Evolutionary conservation across 176 grass and related monocot species (phyloP), one percentile per base, ranked within the genome.

Genomic region (Eleusine coracana): DNA sequence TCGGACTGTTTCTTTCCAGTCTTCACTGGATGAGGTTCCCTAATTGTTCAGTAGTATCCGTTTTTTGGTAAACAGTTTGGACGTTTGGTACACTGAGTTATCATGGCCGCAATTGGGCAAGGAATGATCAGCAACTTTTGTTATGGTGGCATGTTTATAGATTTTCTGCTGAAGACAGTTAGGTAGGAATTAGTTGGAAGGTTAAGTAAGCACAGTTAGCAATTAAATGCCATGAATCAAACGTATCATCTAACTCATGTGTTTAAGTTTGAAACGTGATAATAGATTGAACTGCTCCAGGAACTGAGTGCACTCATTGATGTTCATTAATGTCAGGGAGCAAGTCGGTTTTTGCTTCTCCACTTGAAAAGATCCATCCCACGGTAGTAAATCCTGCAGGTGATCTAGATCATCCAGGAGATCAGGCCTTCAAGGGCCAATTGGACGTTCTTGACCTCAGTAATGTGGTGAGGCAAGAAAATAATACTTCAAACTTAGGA

Each of bases 141-240:
- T 82, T 90, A 78, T 34, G 20, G 49, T 31, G 48, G 73, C 75
- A 86, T 78, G 50, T 64, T 80, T 84, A 60, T 68, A 69, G 74
- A 84, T 25, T 86, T 61, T 75, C 23, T 80, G 80, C 48, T 75
- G 72, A 78, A 87, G 75, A 70, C 31, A 83, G 76, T 88, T 91
- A 79, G 77, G 84, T 84, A 91, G 84, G 77, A 89, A 69, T 75
- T 84, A 79, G 85, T 87, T 94, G 86, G 50, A 78, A 46, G 51
- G 75, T 84, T 87, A 84, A 75, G 41, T 66, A 34, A 68, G 77
- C 59, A n/a, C 54, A 58, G 77, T 72, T 68, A 61, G 50, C 78
- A 60, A 80, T 86, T 86, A 70, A 91, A 84, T 89, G 83, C 18
- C 16, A 71, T 56, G 10, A 23, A 75, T 90, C 81, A 69, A 86